These are phyloP conservation scores for Chytridium lagenaria DNA, from an alignment of 371 early-diverging fungal species.

Conservation along the genomic window DNA sequence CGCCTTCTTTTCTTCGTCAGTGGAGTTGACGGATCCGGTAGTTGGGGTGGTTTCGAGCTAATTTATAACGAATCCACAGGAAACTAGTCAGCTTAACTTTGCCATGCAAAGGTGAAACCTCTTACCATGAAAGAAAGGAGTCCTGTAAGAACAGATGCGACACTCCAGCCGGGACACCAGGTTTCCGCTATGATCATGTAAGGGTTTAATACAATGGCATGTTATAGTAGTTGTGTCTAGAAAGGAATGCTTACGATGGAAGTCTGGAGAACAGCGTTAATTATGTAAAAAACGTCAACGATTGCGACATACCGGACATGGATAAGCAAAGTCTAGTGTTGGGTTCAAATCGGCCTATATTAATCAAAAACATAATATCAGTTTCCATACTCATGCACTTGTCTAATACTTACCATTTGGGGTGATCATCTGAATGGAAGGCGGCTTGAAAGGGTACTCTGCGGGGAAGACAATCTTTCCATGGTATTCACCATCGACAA, in stretches of 20 bases:
- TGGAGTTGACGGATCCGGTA: conserved; percentile 87
- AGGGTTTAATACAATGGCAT: too few species aligned
- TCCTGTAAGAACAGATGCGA: conserved; percentile 91
- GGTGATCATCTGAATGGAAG: conserved; percentile 93
- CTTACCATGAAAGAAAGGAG: conserved; percentile 93
- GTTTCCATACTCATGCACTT: too few species aligned
- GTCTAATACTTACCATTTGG: conserved; percentile 81
- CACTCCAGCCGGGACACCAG: conserved; percentile 98
- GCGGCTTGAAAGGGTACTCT: conserved; percentile 96
- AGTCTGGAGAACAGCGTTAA: conserved; percentile 63
- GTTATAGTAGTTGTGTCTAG: too few species aligned
- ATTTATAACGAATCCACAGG: background rate
- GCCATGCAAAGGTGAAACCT: too few species aligned
- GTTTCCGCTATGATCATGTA: conserved; percentile 54
- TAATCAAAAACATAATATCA: too few species aligned
- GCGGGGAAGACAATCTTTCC: conserved; percentile 94
- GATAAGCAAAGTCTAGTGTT: conserved; percentile 89
- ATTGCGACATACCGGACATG: conserved; percentile 69
- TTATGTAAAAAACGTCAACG: background rate
- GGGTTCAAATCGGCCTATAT: conserved; percentile 84
- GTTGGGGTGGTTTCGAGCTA: conserved; percentile 82
- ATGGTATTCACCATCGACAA: conserved; percentile 57
- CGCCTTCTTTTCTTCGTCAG: conserved; percentile 74
- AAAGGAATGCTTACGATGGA: conserved; percentile 62
- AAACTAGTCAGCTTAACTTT: too few species aligned